Percentiles rank a stretch among this genome's conserved stretches.
Conservation (phyloP, 305 asterid species). For the Caryopteris hybrid region DNA sequence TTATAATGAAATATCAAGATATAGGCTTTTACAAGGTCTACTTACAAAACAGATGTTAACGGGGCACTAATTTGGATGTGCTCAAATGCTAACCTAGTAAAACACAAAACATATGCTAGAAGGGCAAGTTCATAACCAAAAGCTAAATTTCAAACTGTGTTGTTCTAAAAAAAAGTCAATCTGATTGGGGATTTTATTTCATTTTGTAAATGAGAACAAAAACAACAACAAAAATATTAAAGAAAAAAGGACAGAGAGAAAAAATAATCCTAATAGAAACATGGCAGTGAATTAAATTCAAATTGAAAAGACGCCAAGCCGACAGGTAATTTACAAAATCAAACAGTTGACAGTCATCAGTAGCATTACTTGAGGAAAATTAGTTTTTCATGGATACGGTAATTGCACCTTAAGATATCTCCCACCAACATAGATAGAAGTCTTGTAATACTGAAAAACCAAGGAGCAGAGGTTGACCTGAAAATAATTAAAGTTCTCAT, state of each 20-base stretch:
- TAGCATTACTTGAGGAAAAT: neutral
- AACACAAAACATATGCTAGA: neutral
- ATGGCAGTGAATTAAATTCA: neutral
- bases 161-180: neutral
- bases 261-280: neutral
- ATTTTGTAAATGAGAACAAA: no score
- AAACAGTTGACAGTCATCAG: neutral
- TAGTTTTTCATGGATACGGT: neutral
- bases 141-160: neutral
- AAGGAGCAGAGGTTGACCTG: conserved; percentile 60
- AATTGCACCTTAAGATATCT: conserved; percentile 81
- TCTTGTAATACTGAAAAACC: conserved; percentile 49
- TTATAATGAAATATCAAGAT: neutral
- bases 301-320: neutral
- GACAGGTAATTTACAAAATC: neutral
- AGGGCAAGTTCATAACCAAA: neutral
- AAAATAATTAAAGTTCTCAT: conserved; percentile 20
- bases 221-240: no score
- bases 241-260: neutral
- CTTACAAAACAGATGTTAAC: neutral
- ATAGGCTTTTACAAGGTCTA: neutral
- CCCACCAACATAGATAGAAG: conserved; percentile 78
- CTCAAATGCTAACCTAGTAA: neutral
- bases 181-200: neutral
- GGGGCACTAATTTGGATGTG: neutral